Evolutionary conservation across 2,329 filamentous ascomycete species (phyloP).

Genomic region (Arthrobotrys conoides): DNA sequence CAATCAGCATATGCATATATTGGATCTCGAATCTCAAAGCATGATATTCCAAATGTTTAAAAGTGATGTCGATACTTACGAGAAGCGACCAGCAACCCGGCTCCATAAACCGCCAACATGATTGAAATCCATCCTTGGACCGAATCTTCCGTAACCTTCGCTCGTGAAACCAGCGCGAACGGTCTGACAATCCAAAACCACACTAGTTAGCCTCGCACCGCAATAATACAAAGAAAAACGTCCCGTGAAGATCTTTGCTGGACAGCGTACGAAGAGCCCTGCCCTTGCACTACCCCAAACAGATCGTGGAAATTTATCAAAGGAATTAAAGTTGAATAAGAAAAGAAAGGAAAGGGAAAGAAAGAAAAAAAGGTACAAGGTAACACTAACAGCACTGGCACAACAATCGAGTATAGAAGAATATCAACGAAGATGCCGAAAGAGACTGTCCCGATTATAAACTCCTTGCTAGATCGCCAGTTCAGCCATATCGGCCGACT

Average conservation of each 20-base stretch:
- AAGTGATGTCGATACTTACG: slow-evolving; percentile 66
- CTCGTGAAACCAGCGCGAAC: slow-evolving; percentile 43
- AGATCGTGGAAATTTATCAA: not conserved
- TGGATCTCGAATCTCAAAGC: not conserved
- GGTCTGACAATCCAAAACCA: slow-evolving; percentile 14
- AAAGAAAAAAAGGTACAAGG: not conserved
- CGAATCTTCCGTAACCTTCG: slow-evolving; percentile 32
- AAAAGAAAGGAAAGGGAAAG: too few species aligned
- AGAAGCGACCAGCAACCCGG: slow-evolving; percentile 74
- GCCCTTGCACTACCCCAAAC: not conserved
- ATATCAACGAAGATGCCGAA: slow-evolving; percentile 56
- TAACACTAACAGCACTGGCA: slow-evolving; percentile 44
- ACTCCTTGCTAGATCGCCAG: slow-evolving; percentile 46
- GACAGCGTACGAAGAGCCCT: not conserved
- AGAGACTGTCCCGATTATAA: slow-evolving; percentile 46
- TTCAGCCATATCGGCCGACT: slow-evolving; percentile 29
- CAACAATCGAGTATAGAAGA: slow-evolving; percentile 47
- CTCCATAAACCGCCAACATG: slow-evolving; percentile 80
- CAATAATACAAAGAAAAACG: not conserved
- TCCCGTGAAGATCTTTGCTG: not conserved
- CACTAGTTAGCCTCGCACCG: not conserved
- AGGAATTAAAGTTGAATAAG: too few species aligned
- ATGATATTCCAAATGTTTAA: not conserved
- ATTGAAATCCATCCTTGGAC: slow-evolving; percentile 81
- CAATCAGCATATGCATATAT: not conserved